Base-by-base conservation (phyloP, 2,329 filamentous ascomycete genomes). In the Sporothrix dimorphospora region DNA sequence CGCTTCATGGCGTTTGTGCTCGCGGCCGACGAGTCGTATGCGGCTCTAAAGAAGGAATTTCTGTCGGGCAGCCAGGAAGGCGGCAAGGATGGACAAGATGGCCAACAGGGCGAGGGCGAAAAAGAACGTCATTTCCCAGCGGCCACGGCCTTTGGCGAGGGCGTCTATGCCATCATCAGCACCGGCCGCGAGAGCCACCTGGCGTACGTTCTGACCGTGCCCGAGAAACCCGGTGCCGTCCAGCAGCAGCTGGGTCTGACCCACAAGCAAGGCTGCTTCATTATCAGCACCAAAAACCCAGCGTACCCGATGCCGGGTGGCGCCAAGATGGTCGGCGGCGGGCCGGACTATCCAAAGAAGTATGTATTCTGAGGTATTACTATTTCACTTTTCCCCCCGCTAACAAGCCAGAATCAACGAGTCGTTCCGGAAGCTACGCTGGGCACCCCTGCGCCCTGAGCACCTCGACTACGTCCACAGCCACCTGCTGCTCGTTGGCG, bases 1-100 rank as follows among this genome's bases (percentile, higher is more conserved):
- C 84, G 89, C 12, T 94, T 93, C 82, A 91, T 96, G 85, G 88
- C 88, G 1, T 97, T 97, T 79, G 92, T 97, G 1, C 92, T 97
- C 78, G 94, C 94, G 80, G 83, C 88, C 0, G 86, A 88, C 6
- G 83, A 85, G 0, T 88, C 87, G 0, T 89, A 94, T 77, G 83
- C 89, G 34, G 86, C 91, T 7, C 83, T 97, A n/a, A 91, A 91
- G 77, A 89, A 92, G 4, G 86, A 87, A 6, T 94, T 97, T 79
- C 85, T 96, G 74, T 80, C 85, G 0, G 87, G 88, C 0, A 84
- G 83, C 0, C 89, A 92, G 0, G 83, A 82, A 2, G 87, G 88
- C 0, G 84, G 83, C 0, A 89, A 92, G 0, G 83, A 82, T 2
- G 93, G 93, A 0, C 88, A 87, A 16, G 21, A 34, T 3, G 16